A percentile compares a stretch with the other conserved stretches of the same genome.
These are phyloP conservation scores for Serendipita sp. DNA, from an alignment of 768 basidiomycete genomes.

Conservation along the genomic window DNA sequence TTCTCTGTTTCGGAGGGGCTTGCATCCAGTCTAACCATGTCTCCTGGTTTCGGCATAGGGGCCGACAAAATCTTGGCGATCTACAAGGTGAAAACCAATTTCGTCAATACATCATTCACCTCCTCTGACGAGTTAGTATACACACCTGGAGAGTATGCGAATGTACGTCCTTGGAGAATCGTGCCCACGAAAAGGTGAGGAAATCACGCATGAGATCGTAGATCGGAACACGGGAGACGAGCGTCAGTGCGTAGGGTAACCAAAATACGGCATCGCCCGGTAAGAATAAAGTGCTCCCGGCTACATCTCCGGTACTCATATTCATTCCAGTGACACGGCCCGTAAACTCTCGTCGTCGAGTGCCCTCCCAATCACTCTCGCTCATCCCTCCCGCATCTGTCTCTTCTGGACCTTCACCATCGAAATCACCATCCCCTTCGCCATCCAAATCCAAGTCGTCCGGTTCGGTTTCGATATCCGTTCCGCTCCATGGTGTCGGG, in stretches of 20 bases:
- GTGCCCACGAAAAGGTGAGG: conserved; percentile 87
- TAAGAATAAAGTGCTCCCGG: conserved; percentile 76
- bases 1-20: conserved; percentile 31
- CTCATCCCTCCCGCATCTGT: conserved; percentile 40
- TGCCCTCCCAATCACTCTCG: conserved; percentile 74
- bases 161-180: conserved; percentile 86
- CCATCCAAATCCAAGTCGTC: conserved; percentile 47
- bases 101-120: not conserved
- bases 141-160: conserved; percentile 82
- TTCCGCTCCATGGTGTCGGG: conserved; percentile 24
- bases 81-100: conserved; percentile 6
- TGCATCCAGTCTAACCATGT: conserved; percentile 72
- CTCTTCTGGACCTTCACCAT: conserved; percentile 25
- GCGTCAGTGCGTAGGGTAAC: conserved; percentile 29
- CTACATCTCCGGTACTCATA: conserved; percentile 2
- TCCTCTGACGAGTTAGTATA: conserved; percentile 30
- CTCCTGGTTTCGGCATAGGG: conserved; percentile 74
- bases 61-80: conserved; percentile 14
- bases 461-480: conserved; percentile 28
- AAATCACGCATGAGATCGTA: conserved; percentile 94
- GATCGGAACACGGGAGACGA: conserved; percentile 83
- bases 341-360: conserved; percentile 32
- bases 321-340: conserved; percentile 47
- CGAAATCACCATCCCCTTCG: conserved; percentile 38
- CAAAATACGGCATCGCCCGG: conserved; percentile 62